Percentiles rank a stretch among this genome's conserved stretches.
phyloP scores from a whole-genome alignment of 108 stramenopile genomes.

The Cyclotella choctawhatcheeana region DNA sequence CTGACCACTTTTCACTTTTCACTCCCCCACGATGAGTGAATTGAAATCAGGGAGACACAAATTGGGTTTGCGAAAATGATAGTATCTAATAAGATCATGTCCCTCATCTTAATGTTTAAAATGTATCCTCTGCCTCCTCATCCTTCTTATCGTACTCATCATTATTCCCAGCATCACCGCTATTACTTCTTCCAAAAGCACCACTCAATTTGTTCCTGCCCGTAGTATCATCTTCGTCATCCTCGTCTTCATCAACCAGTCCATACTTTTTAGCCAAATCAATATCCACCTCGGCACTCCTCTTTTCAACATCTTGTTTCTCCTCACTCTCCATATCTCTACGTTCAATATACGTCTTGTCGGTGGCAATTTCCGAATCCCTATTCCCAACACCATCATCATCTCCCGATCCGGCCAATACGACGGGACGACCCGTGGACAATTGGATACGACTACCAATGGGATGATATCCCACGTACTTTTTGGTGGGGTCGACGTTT shows the following conservation, averaged over 20 bases:
- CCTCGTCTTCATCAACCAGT: constrained; percentile 28
- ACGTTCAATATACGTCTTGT: constrained; percentile 49
- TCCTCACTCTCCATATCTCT: constrained; percentile 61
- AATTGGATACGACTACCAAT: constrained; percentile 80
- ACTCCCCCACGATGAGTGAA: too few species aligned
- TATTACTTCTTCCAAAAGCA: background rate
- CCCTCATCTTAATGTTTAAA: background rate
- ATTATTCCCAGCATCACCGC: background rate
- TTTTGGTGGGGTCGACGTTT: constrained; percentile 53
- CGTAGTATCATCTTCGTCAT: background rate
- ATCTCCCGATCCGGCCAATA: constrained; percentile 22
- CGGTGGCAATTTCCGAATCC: constrained; percentile 13
- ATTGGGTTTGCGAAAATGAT: too few species aligned
- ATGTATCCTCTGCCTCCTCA: background rate
- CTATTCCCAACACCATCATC: background rate
- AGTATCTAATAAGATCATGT: too few species aligned
- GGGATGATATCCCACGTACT: constrained; percentile 62
- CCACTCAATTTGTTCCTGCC: too few species aligned
- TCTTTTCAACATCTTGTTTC: constrained; percentile 56
- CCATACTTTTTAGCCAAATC: constrained; percentile 74
- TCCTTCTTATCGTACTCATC: background rate
- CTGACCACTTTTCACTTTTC: too few species aligned
- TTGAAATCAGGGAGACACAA: too few species aligned
- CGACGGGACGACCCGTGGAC: constrained; percentile 72
- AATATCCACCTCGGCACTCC: constrained; percentile 72